These are phyloP conservation scores for Aspergillus affinis DNA, from an alignment of 495 filamentous ascomycete species.

Conservation along the genomic window DNA sequence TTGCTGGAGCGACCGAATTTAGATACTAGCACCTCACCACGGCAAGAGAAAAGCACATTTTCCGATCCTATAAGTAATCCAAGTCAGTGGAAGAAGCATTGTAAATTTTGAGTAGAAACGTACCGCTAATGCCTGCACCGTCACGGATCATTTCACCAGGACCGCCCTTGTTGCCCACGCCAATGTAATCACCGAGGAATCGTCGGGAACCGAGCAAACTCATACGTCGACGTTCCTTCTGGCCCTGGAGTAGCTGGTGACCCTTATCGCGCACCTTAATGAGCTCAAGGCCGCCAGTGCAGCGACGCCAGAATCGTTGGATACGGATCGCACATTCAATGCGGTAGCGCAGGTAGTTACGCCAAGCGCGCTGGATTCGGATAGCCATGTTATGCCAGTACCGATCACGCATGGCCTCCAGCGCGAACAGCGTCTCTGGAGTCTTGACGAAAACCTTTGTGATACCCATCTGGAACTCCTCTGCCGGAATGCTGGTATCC, in stretches of 20 bases:
- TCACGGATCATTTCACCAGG: constrained; percentile 79
- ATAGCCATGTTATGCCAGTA: constrained; percentile 99
- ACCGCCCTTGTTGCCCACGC: constrained; percentile 74
- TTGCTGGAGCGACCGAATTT: constrained; percentile 97
- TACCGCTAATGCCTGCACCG: constrained; percentile 60
- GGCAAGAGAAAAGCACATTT: constrained; percentile 80
- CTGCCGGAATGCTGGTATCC: constrained; percentile 89
- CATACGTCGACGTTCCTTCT: constrained; percentile 89
- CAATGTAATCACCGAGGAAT: constrained; percentile 95
- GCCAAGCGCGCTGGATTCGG: constrained; percentile 94
- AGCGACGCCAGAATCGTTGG: constrained; percentile 91
- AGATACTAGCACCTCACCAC: constrained; percentile 81
- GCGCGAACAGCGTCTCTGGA: constrained; percentile 92
- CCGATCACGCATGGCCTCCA: constrained; percentile 95
- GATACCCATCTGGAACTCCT: constrained; percentile 97
- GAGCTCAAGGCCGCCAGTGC: constrained; percentile 82
- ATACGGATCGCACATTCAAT: constrained; percentile 92
- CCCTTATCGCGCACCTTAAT: constrained; percentile 86
- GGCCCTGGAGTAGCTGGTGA: constrained; percentile 75
- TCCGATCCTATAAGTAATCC: constrained; percentile 55
- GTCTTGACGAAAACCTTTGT: constrained; percentile 99
- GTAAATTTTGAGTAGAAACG: constrained; percentile 15
- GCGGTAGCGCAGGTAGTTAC: constrained; percentile 90
- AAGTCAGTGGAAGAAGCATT: background rate
- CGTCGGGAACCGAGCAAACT: constrained; percentile 86